Conservation (phyloP, 805 yeast genomes). For the Metschnikowia borealis region DNA sequence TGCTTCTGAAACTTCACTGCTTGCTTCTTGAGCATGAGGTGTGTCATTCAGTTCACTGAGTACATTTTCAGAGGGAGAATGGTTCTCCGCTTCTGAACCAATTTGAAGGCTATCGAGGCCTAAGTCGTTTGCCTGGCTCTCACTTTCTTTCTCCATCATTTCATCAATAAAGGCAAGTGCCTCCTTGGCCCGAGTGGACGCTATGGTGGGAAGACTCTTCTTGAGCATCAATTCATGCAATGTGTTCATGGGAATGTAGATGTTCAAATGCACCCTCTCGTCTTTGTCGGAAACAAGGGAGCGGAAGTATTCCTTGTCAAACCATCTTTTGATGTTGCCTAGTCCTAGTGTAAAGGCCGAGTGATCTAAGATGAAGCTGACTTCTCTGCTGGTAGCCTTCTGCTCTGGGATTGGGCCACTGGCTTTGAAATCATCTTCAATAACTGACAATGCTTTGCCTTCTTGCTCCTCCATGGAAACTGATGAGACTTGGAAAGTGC, state of each 20-base stretch:
- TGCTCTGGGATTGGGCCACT: neutral
- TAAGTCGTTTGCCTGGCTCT: neutral
- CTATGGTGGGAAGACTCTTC: constrained; percentile 46
- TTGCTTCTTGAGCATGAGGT: neutral
- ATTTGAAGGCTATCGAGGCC: constrained; percentile 6
- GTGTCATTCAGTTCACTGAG: neutral
- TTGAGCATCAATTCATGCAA: constrained; percentile 22
- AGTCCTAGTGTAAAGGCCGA: constrained; percentile 66
- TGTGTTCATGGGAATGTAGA: constrained; percentile 51
- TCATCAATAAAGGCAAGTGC: constrained; percentile 59
- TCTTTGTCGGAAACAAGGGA: constrained; percentile 20
- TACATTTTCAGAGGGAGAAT: neutral
- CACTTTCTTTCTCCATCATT: constrained; percentile 24
- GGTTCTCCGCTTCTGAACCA: neutral
- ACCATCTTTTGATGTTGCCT: constrained; percentile 65
- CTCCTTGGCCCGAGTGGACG: constrained; percentile 63
- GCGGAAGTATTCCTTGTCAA: constrained; percentile 33
- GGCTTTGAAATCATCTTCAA: neutral
- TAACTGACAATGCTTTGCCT: neutral
- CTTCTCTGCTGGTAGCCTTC: constrained; percentile 8
- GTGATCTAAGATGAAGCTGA: constrained; percentile 57
- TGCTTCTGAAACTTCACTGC: neutral
- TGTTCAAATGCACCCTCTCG: constrained; percentile 25
- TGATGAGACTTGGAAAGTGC: neutral
- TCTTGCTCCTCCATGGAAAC: constrained; percentile 1